Conservation (phyloP, 1,284 basidiomycete genomes). For the Trichosporon sp. region DNA sequence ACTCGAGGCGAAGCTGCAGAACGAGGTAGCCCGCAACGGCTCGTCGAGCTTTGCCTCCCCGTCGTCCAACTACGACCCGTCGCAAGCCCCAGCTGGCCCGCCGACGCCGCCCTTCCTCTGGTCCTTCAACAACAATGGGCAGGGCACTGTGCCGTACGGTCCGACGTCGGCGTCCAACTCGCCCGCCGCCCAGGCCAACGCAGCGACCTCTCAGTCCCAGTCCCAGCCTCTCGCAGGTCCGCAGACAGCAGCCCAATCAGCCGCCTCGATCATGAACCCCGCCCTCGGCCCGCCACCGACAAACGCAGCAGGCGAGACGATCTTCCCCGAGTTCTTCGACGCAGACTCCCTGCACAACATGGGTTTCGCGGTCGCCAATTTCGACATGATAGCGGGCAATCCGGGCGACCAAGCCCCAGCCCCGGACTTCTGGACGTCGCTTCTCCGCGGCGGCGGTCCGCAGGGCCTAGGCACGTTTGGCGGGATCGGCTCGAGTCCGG, state of each 20-base stretch:
- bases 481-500: not conserved
- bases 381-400: conserved; percentile 15
- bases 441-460: conserved; percentile 10
- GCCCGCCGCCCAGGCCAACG: not conserved
- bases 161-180: not conserved
- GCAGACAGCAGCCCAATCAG: not conserved
- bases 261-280: not conserved
- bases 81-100: not conserved
- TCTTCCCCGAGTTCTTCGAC: conserved; percentile 16
- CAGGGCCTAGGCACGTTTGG: conserved; percentile 9
- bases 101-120: conserved; percentile 11
- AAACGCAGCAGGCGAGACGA: not conserved
- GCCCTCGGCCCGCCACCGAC: not conserved
- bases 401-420: conserved; percentile 1
- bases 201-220: not conserved
- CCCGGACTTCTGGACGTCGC: conserved; percentile 14
- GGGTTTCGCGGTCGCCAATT: conserved; percentile 20
- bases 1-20: conserved; percentile 8
- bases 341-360: conserved; percentile 16
- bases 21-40: not conserved
- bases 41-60: not conserved
- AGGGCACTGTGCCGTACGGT: conserved; percentile 7
- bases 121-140: conserved; percentile 4
- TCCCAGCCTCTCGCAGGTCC: not conserved
- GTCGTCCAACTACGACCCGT: not conserved